Conservation (phyloP, 495 filamentous ascomycete genomes). For the Aspergillus ellipticus region DNA sequence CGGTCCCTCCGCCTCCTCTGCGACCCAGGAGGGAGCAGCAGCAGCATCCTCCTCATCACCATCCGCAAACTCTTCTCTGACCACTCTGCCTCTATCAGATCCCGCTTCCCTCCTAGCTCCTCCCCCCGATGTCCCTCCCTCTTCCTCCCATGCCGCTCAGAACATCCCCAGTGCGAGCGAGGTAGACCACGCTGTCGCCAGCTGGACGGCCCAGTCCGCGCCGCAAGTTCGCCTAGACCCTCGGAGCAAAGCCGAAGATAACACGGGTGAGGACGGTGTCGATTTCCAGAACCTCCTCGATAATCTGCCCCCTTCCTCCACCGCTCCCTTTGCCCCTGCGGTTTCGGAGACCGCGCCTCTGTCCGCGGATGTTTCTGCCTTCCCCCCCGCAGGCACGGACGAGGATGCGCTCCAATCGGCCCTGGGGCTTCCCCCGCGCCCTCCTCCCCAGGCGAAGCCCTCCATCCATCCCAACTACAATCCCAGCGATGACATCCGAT, state of each 20-base stretch:
- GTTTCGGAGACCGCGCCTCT: constrained; percentile 26
- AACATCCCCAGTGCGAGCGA: constrained; percentile 28
- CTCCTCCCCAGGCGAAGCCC: constrained; percentile 53
- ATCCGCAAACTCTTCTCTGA: constrained; percentile 25
- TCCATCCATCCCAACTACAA: constrained; percentile 55
- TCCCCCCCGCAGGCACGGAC: constrained; percentile 30
- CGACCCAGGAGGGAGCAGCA: constrained; percentile 5
- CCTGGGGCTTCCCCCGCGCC: constrained; percentile 44
- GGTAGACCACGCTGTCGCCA: constrained; percentile 28
- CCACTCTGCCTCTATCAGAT: constrained; percentile 27
- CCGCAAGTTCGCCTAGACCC: constrained; percentile 28
- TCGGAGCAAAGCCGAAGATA: constrained; percentile 16
- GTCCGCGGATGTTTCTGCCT: constrained; percentile 25
- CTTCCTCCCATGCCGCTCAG: constrained; percentile 44
- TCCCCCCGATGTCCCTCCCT: constrained; percentile 36
- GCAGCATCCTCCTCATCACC: too few relatives aligned
- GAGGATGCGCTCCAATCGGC: constrained; percentile 37
- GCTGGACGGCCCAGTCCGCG: constrained; percentile 17
- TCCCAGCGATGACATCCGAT: constrained; percentile 51
- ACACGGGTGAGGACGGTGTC: constrained; percentile 35
- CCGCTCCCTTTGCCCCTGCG: constrained; percentile 32
- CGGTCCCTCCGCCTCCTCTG: constrained; percentile 2
- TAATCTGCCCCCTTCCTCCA: constrained; percentile 44
- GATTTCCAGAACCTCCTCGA: constrained; percentile 52
- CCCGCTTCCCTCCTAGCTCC: constrained; percentile 33